Conservation (phyloP, 106 monocot genomes). For the Posidonia australis region DNA sequence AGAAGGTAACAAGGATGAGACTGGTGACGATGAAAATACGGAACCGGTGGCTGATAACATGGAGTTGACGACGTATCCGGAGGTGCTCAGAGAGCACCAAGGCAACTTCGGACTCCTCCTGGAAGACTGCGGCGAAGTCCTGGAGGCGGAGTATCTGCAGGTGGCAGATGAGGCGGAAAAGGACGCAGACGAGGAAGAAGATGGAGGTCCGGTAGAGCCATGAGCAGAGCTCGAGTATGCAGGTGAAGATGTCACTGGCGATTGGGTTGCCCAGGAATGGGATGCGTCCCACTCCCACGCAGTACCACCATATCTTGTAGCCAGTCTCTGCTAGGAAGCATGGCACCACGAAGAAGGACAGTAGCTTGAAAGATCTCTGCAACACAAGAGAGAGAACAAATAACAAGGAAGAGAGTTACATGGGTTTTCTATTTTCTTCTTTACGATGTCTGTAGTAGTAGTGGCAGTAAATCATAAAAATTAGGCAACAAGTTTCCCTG, state of each 20-base stretch:
- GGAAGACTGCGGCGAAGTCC: slow-evolving; percentile 51
- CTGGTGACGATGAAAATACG: slow-evolving; percentile 46
- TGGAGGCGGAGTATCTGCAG: slow-evolving; percentile 76
- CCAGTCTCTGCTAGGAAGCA: slow-evolving; percentile 50
- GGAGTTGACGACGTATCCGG: slow-evolving; percentile 49
- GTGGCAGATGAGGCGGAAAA: slow-evolving; percentile 77
- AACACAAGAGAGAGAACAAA: not conserved
- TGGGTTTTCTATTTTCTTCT: too few relatives aligned
- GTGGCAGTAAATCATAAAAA: too few relatives aligned
- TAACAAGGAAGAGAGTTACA: not conserved
- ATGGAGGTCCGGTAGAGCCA: slow-evolving; percentile 71
- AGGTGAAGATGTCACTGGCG: slow-evolving; percentile 38
- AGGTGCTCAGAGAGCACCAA: slow-evolving; percentile 47
- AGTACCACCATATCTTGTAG: slow-evolving; percentile 89
- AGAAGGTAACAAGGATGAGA: slow-evolving; percentile 51
- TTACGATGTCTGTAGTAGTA: too few relatives aligned
- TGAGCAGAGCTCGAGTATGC: slow-evolving; percentile 51
- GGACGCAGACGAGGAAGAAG: slow-evolving; percentile 68
- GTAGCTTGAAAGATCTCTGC: slow-evolving; percentile 55
- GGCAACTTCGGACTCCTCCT: slow-evolving; percentile 39
- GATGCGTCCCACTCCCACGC: slow-evolving; percentile 22
- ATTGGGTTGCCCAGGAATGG: slow-evolving; percentile 47
- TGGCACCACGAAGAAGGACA: slow-evolving; percentile 55
- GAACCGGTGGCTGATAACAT: slow-evolving; percentile 73
- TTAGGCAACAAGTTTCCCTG: too few relatives aligned